Evolutionary conservation across 1,284 basidiomycete genomes (phyloP), one percentile per base, ranked within the genome.

Genomic region (Uromyces viciae-fabae): DNA sequence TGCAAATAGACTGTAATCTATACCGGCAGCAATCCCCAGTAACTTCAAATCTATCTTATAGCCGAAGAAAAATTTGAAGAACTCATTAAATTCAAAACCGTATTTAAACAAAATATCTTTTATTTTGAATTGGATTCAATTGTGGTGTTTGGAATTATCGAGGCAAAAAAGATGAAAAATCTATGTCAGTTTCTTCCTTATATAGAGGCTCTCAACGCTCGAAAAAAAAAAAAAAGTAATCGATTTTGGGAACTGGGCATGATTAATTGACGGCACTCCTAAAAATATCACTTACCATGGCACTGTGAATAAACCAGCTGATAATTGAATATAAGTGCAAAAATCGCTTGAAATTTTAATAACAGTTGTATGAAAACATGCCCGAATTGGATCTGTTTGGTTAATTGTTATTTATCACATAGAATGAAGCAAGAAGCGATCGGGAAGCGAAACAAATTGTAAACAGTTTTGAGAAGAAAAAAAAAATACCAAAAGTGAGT

Each of bases 341-440:
- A 22, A 58, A 64, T 64, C 25, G 40, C 17, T 46, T 75, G 74
- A 64, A 75, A 75, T 60, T 75, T 75, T 14, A 46, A 9, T 31
- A 75, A 75, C 42, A 75, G 31, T 40, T 28, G 38, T 28, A 73
- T 14, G 49, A 56, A 73, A 15, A 54, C 31, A 11, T 58, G 52
- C 15, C 33, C 33, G 52, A 73, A 73, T 40, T 73, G 49, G 11
- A 40, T 7, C 71, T 73, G 28, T 52, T n/a, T n/a, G n/a, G 46
- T 11, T 49, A 49, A 22, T 33, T 58, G 56, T 25, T 43, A 72
- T 72, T 11, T 11, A 42, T 64, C 28, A 1, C 1, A 4, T n/a
- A 52, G 0, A 11, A 69, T 3, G 4, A 0, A 4, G 11, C 14
- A 56, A 11, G 49, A 40, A 36, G 7, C 17, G 22, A 36, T 72